phyloP scores from a whole-genome alignment of 2,329 filamentous ascomycete species.

The Alternaria tenuissima region DNA sequence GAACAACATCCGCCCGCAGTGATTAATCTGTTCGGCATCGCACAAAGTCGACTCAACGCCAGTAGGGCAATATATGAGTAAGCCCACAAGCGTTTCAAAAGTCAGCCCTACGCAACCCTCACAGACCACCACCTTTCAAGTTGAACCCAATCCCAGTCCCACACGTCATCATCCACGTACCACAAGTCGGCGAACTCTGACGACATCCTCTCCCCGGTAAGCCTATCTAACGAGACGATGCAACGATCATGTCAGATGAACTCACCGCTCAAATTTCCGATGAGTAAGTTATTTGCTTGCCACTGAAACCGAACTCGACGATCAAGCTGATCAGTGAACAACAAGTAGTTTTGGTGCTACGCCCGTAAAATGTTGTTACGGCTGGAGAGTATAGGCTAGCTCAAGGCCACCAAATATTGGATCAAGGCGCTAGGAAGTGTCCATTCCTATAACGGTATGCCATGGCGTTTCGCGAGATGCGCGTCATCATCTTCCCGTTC shows the following conservation, averaged over 20 bases:
- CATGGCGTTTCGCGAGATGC: not conserved
- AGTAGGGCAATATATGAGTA: not conserved
- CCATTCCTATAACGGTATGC: not conserved
- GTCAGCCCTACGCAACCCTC: not conserved
- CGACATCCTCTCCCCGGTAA: not conserved
- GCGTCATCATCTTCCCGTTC: not conserved
- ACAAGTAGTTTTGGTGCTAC: not conserved
- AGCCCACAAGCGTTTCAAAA: not conserved
- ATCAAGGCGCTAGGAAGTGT: not conserved
- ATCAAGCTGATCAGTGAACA: not conserved
- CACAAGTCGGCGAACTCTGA: not conserved
- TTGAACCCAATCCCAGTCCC: not conserved
- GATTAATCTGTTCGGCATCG: not conserved
- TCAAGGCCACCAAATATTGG: not conserved
- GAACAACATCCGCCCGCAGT: not conserved
- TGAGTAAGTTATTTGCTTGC: not conserved
- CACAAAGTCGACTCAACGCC: not conserved
- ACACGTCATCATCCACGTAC: not conserved
- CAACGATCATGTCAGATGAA: not conserved
- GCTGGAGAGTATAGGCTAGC: not conserved
- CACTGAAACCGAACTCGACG: not conserved
- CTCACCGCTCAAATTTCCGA: not conserved
- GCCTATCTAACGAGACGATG: not conserved
- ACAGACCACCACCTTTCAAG: not conserved
- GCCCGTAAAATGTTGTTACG: not conserved